Percentiles rank a stretch among this genome's conserved stretches.
These are phyloP conservation scores for Botryotinia narcissicola DNA, from an alignment of 2,329 filamentous ascomycete genomes.

Conservation along the genomic window DNA sequence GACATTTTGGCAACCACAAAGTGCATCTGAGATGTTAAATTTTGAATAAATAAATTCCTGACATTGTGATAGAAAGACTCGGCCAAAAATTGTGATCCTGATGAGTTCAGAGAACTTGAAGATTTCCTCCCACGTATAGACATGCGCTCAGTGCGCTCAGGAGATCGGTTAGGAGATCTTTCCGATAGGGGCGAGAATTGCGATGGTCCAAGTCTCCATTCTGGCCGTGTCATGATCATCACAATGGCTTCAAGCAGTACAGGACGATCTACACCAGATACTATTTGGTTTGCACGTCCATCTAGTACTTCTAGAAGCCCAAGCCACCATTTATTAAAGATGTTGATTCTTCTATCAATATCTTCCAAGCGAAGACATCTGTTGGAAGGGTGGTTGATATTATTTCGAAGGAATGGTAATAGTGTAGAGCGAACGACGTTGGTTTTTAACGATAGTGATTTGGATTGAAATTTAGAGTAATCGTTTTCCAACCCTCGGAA, in stretches of 20 bases:
- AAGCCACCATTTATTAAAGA: slow-evolving; percentile 75
- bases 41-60: slow-evolving; percentile 67
- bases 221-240: slow-evolving; percentile 67
- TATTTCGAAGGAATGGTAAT: slow-evolving; percentile 62
- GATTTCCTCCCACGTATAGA: slow-evolving; percentile 38
- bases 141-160: slow-evolving; percentile 29
- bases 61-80: slow-evolving; percentile 73
- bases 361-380: slow-evolving; percentile 62
- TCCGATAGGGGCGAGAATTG: slow-evolving; percentile 52
- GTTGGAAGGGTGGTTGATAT: slow-evolving; percentile 58
- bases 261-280: slow-evolving; percentile 67
- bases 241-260: slow-evolving; percentile 67
- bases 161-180: slow-evolving; percentile 39
- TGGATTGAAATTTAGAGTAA: slow-evolving; percentile 66
- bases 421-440: slow-evolving; percentile 64
- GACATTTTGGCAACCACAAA: slow-evolving; percentile 75
- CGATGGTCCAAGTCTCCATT: slow-evolving; percentile 64
- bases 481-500: slow-evolving; percentile 69
- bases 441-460: slow-evolving; percentile 65
- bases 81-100: slow-evolving; percentile 62
- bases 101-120: slow-evolving; percentile 55
- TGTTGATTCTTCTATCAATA: slow-evolving; percentile 63
- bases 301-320: slow-evolving; percentile 66
- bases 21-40: slow-evolving; percentile 65
- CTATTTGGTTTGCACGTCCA: slow-evolving; percentile 65